Percentiles rank a stretch among this genome's conserved stretches.
Conservation (phyloP, 352 stramenopile species). For the Globisporangium rhizosaccharum region DNA sequence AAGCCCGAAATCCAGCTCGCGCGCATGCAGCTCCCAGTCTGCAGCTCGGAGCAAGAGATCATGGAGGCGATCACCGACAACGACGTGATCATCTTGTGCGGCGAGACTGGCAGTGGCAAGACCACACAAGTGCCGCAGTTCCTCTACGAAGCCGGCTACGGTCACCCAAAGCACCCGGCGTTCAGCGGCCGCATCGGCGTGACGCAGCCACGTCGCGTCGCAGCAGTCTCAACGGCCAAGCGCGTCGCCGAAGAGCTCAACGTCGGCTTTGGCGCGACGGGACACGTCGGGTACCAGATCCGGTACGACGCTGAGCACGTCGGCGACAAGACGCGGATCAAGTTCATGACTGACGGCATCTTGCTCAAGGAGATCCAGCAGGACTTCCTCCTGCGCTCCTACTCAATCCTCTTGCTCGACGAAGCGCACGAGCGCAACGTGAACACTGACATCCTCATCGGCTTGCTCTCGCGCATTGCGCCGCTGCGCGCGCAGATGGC, state of each 20-base stretch:
- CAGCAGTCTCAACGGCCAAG: constrained; percentile 96
- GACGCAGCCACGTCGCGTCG: constrained; percentile 97
- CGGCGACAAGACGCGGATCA: constrained; percentile 88
- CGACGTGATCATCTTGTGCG: constrained; percentile 97
- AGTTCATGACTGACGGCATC: constrained; percentile 99
- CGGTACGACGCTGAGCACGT: constrained; percentile 96
- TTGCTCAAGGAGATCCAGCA: constrained; percentile 96
- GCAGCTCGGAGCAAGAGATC: constrained; percentile 98
- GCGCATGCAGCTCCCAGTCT: constrained; percentile 96
- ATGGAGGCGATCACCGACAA: constrained; percentile 95
- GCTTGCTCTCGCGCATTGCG: constrained; percentile 92
- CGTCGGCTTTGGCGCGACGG: constrained; percentile 57
- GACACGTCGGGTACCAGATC: constrained; percentile 96
- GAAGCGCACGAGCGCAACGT: constrained; percentile 97
- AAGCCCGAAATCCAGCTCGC: constrained; percentile 83
- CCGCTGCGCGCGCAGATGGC: constrained; percentile 89
- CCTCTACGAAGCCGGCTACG: constrained; percentile 94
- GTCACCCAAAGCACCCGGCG: constrained; percentile 43
- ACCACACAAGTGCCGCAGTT: constrained; percentile 98
- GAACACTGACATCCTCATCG: constrained; percentile 96
- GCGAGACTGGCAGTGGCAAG: constrained; percentile 98
- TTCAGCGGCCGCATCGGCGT: constrained; percentile 88
- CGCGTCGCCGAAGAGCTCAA: constrained; percentile 97
- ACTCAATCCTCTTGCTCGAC: constrained; percentile 88
- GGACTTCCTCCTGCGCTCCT: constrained; percentile 70